Evolutionary conservation across 2,329 filamentous ascomycete species (phyloP).

Genomic region (Clarireedia monteithiana): DNA sequence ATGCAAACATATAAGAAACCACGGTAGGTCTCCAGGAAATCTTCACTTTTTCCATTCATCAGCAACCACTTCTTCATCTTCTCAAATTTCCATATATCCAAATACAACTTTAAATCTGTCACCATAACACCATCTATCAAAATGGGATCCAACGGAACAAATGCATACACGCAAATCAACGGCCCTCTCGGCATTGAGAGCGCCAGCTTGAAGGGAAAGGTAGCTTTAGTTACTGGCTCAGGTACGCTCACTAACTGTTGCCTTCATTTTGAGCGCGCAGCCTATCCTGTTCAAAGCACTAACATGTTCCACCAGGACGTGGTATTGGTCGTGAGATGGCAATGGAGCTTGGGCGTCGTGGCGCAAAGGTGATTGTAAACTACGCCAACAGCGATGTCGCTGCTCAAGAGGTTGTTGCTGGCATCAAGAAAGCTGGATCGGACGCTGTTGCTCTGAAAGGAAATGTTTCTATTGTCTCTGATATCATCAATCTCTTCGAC

Average conservation of each 20-base stretch:
- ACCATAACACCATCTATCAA: conserved; percentile 3
- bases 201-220: conserved; percentile 25
- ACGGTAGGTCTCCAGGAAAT: background rate
- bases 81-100: too few species aligned
- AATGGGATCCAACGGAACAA: conserved; percentile 11
- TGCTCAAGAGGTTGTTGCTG: conserved; percentile 56
- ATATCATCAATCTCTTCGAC: conserved; percentile 24
- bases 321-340: conserved; percentile 62
- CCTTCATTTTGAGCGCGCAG: too few species aligned
- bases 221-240: conserved; percentile 28
- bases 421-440: conserved; percentile 47
- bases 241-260: conserved; percentile 10
- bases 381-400: conserved; percentile 52
- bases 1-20: too few species aligned
- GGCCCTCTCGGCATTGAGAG: conserved; percentile 19
- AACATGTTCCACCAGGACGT: conserved; percentile 36
- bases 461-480: conserved; percentile 46
- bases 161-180: conserved; percentile 8
- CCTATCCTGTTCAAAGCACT: background rate
- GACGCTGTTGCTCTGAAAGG: conserved; percentile 48
- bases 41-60: too few species aligned
- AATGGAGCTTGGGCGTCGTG: conserved; percentile 54
- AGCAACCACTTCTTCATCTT: too few species aligned
- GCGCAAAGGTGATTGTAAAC: conserved; percentile 50
- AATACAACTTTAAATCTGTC: background rate